phyloP scores from a whole-genome alignment of 345 rosid genomes.

The Brassica cretica region DNA sequence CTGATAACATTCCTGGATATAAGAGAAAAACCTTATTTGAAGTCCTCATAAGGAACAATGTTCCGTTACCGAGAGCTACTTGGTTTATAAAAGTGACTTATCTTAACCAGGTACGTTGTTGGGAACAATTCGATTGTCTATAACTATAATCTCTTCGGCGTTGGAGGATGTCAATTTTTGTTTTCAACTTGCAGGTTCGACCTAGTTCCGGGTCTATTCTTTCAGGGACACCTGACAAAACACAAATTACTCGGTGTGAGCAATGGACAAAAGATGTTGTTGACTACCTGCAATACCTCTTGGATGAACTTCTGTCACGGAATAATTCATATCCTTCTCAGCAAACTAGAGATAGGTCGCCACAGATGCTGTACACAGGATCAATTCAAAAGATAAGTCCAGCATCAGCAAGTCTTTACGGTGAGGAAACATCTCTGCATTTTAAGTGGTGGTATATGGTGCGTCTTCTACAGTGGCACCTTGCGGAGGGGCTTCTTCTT shows the following conservation, averaged over 20 bases:
- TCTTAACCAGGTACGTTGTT: slow-evolving; percentile 80
- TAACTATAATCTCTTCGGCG: neutral
- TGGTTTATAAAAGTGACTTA: slow-evolving; percentile 97
- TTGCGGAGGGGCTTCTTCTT: slow-evolving; percentile 84
- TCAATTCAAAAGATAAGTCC: slow-evolving; percentile 61
- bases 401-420: slow-evolving; percentile 53
- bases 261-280: slow-evolving; percentile 95
- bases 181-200: slow-evolving; percentile 62
- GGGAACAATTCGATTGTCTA: neutral
- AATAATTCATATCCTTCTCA: slow-evolving; percentile 63
- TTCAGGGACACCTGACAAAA: slow-evolving; percentile 68
- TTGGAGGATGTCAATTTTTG: slow-evolving; percentile 38
- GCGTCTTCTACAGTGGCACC: slow-evolving; percentile 92
- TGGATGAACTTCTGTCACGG: slow-evolving; percentile 72
- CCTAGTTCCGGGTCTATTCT: slow-evolving; percentile 63
- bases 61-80: slow-evolving; percentile 92
- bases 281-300: slow-evolving; percentile 79
- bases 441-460: slow-evolving; percentile 95
- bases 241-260: slow-evolving; percentile 70
- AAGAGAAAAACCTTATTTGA: slow-evolving; percentile 76
- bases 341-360: slow-evolving; percentile 63
- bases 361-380: slow-evolving; percentile 67
- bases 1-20: slow-evolving; percentile 88
- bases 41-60: slow-evolving; percentile 89
- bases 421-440: slow-evolving; percentile 85